These are phyloP conservation scores for Canariomyces notabilis DNA, from an alignment of 2,329 filamentous ascomycete genomes.

Conservation along the genomic window DNA sequence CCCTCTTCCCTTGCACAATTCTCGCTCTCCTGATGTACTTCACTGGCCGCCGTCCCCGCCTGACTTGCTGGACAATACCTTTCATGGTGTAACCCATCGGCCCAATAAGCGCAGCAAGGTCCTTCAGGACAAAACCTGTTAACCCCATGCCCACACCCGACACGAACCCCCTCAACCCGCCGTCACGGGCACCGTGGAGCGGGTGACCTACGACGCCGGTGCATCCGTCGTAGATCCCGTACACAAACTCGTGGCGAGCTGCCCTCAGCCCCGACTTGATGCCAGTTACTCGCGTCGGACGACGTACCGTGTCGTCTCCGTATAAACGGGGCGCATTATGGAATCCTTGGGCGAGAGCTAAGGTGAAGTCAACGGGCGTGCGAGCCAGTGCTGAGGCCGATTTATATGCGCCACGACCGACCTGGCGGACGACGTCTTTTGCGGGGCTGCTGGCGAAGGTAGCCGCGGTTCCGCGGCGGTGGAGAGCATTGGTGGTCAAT, in stretches of 20 bases:
- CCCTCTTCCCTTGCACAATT: conserved; percentile 53
- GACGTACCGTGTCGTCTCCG: conserved; percentile 63
- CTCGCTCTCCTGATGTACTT: conserved; percentile 52
- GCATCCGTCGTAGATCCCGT: conserved; percentile 61
- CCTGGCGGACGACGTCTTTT: conserved; percentile 44
- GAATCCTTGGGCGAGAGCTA: conserved; percentile 63
- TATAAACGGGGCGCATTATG: conserved; percentile 67
- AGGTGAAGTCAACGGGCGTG: conserved; percentile 55
- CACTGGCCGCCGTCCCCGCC: conserved; percentile 48
- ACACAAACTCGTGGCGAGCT: conserved; percentile 55
- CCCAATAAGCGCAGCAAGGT: conserved; percentile 56
- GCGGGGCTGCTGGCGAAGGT: conserved; percentile 29
- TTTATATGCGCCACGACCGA: conserved; percentile 48
- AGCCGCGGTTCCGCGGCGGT: conserved; percentile 25
- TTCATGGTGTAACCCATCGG: conserved; percentile 60
- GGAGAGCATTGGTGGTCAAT: conserved; percentile 20
- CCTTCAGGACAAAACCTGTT: conserved; percentile 60
- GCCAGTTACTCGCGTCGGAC: conserved; percentile 58
- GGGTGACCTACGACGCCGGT: conserved; percentile 59
- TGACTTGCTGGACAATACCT: conserved; percentile 56
- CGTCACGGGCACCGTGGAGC: conserved; percentile 50
- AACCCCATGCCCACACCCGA: conserved; percentile 59
- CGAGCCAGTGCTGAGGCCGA: conserved; percentile 47
- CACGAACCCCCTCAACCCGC: conserved; percentile 37
- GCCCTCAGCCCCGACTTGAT: conserved; percentile 59